phyloP scores from a whole-genome alignment of 495 filamentous ascomycete genomes.

The Daldinia concentrica region DNA sequence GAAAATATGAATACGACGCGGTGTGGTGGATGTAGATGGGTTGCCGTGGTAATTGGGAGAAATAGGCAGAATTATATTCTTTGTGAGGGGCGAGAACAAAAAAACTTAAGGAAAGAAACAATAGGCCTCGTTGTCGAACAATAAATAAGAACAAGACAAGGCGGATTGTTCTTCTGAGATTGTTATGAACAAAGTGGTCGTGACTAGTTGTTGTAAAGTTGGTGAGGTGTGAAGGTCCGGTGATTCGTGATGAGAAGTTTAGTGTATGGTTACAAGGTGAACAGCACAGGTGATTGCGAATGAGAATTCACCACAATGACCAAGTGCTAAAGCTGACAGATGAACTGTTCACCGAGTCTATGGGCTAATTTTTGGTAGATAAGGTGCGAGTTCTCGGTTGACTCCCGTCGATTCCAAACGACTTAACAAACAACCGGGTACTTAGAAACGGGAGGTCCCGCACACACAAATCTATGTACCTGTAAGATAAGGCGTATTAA shows the following conservation, averaged over 20 bases:
- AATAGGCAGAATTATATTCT: slow-evolving; percentile 38
- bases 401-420: slow-evolving; percentile 10
- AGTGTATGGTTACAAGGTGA: background rate
- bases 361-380: background rate
- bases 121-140: slow-evolving; percentile 34
- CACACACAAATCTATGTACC: background rate
- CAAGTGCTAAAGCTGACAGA: background rate
- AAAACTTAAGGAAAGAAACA: slow-evolving; percentile 20
- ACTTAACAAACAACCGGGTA: background rate
- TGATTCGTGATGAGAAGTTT: background rate
- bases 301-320: background rate
- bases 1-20: slow-evolving; percentile 21
- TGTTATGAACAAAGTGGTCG: slow-evolving; percentile 26
- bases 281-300: background rate
- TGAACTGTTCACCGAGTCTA: slow-evolving; percentile 14
- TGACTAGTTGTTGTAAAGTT: slow-evolving; percentile 16
- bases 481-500: background rate
- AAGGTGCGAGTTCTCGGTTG: slow-evolving; percentile 4
- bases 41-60: slow-evolving; percentile 16
- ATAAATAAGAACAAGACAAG: slow-evolving; percentile 23
- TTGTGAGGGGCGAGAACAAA: slow-evolving; percentile 27
- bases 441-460: background rate
- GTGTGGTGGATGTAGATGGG: background rate
- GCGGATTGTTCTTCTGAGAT: slow-evolving; percentile 18
- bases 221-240: background rate